Evolutionary conservation across 139 green algal species (phyloP).

Genomic region (Raphidocelis subcapitata): DNA sequence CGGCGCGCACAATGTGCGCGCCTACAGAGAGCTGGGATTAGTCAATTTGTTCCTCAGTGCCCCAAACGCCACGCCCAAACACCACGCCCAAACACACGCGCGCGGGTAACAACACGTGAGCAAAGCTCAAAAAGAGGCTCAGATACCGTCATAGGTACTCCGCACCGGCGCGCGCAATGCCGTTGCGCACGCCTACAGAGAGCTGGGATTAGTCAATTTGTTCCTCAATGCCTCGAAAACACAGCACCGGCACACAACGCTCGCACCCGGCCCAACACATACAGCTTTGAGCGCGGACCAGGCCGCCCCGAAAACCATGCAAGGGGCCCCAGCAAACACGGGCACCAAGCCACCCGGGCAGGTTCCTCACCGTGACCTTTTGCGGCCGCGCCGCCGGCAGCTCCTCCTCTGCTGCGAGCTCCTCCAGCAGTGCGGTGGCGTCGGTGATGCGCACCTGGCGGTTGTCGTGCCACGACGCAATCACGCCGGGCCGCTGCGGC

Average conservation of each 20-base stretch:
- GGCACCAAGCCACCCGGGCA: not conserved
- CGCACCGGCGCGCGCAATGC: not conserved
- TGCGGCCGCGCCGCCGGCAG: too few relatives aligned
- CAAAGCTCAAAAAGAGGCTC: not conserved
- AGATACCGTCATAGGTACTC: slow-evolving; percentile 11
- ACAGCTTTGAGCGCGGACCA: too few relatives aligned
- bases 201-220: slow-evolving; percentile 13
- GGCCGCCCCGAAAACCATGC: not conserved
- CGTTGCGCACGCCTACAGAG: not conserved
- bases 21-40: slow-evolving; percentile 11
- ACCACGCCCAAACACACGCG: too few relatives aligned
- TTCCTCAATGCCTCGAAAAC: slow-evolving; percentile 7
- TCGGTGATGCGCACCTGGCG: slow-evolving; percentile 79
- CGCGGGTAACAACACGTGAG: too few relatives aligned
- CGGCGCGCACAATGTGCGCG: not conserved
- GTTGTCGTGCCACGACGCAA: slow-evolving; percentile 91
- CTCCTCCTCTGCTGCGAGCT: slow-evolving; percentile 55
- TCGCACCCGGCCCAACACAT: not conserved
- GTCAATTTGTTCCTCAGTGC: slow-evolving; percentile 5
- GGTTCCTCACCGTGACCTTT: too few relatives aligned
- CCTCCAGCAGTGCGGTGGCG: slow-evolving; percentile 52
- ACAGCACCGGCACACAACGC: not conserved
- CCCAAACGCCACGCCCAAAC: not conserved
- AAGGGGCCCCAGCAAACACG: not conserved
- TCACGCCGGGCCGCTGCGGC: slow-evolving; percentile 80